These are phyloP conservation scores for Globisporangium echinulatum DNA, from an alignment of 352 stramenopile genomes.

Conservation along the genomic window DNA sequence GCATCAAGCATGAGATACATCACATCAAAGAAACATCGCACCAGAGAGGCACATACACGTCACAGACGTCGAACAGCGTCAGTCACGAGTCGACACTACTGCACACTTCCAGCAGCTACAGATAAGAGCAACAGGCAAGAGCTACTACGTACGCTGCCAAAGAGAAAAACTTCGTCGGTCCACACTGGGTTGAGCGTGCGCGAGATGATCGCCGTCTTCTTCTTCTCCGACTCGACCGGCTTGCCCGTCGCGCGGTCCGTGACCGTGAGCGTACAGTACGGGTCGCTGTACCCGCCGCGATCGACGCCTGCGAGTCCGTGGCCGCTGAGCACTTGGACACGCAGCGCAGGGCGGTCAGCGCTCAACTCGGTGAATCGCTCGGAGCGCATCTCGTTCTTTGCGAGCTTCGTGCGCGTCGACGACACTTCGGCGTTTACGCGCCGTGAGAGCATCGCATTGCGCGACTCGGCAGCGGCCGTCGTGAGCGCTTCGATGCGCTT, in stretches of 20 bases:
- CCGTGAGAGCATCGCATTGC: conserved; percentile 42
- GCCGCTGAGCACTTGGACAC: conserved; percentile 51
- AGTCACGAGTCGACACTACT: background rate
- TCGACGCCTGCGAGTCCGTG: conserved; percentile 54
- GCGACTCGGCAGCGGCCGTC: conserved; percentile 25
- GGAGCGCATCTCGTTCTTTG: conserved; percentile 52
- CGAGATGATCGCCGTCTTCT: conserved; percentile 54
- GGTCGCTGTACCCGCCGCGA: conserved; percentile 63
- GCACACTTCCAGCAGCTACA: background rate
- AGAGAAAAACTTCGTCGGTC: conserved; percentile 52
- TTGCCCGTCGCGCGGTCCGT: conserved; percentile 45
- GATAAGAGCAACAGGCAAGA: background rate
- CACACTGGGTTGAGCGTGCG: conserved; percentile 72
- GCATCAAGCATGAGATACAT: background rate
- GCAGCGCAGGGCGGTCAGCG: conserved; percentile 28
- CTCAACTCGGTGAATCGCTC: conserved; percentile 30
- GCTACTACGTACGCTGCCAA: conserved; percentile 45
- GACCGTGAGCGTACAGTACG: conserved; percentile 61
- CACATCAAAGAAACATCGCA: background rate
- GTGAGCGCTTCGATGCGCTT: conserved; percentile 33
- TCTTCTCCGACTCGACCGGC: conserved; percentile 53
- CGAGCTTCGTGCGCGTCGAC: conserved; percentile 37
- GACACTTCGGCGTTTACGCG: conserved; percentile 53
- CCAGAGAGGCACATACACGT: background rate
- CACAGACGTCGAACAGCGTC: too few species aligned